These are phyloP conservation scores for Trichoderma citrinoviride DNA, from an alignment of 2,329 filamentous ascomycete genomes.

Conservation along the genomic window DNA sequence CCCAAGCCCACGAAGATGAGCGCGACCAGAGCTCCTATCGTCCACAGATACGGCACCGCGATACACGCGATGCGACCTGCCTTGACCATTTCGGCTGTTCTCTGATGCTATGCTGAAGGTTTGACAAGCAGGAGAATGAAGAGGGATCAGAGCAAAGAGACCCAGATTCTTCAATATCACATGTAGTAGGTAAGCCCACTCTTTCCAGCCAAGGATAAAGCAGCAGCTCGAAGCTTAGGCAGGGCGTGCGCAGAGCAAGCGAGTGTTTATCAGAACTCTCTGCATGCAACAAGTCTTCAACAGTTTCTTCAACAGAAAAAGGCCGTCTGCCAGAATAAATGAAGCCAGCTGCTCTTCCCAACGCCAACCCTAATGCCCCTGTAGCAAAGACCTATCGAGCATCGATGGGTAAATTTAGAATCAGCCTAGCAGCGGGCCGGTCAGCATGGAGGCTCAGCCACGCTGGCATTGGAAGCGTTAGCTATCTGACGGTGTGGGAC, in stretches of 20 bases:
- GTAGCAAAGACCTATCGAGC: background rate
- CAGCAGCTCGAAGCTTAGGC: background rate
- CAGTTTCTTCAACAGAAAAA: background rate
- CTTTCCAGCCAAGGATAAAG: background rate
- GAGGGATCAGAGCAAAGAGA: background rate
- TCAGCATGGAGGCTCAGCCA: conserved; percentile 12
- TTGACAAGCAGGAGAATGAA: background rate
- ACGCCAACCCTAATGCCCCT: background rate
- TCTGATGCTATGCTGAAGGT: background rate
- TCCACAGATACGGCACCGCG: conserved; percentile 9
- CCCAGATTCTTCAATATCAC: background rate
- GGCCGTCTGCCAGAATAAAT: background rate
- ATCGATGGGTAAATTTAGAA: conserved; percentile 6
- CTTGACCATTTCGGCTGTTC: conserved; percentile 1
- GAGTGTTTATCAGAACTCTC: background rate
- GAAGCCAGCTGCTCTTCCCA: background rate
- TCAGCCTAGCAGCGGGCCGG: conserved; percentile 17
- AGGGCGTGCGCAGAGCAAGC: background rate
- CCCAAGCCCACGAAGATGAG: conserved; percentile 15
- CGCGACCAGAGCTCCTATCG: conserved; percentile 7
- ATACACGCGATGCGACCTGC: conserved; percentile 5
- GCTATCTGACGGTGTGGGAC: conserved; percentile 10
- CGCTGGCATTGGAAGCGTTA: conserved; percentile 1
- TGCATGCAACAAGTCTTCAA: too few species aligned
- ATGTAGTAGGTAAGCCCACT: background rate